Base-by-base conservation (phyloP, 768 basidiomycete species). In the Leucogyrophana mollusca region DNA sequence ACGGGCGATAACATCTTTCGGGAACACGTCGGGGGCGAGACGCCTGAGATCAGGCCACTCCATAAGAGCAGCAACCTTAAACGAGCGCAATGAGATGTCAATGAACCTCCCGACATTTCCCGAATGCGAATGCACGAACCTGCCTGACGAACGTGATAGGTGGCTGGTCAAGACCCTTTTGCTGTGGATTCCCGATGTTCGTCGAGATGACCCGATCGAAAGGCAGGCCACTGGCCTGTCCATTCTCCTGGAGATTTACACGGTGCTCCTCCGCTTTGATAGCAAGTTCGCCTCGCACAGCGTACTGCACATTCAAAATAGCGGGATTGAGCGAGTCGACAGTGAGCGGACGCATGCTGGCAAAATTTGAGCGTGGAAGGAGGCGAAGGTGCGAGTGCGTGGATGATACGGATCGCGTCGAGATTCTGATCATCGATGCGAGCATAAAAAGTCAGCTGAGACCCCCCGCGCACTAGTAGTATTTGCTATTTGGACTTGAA, bases 161-260 rank as follows among this genome's bases (percentile, higher is more conserved):
- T 4, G 85, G 80, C 63, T 99, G 95, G 67, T 97, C 85, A 43
- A 99, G 76, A 0, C 94, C 94, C 56, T 84, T 86, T 69, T 97
- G 94, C 69, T 99, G 95, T 0, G 96, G 95, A 61, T 99, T 98
- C 9, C 95, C 95, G 50, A 99, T 99, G 71, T 98, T 99, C 51
- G 92, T 91, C 22, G 83, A 87, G 65, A 96, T 95, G 67, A 98
- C 77, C 56, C 82, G 80, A 63, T 83, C 78, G 68, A 98, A 99
- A 13, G 93, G 92, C 13, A 97, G 76, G 16, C 71, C 73, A 53
- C 79, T 69, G 47, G 72, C 11, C 2, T 24, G 33, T 13, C 58
- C 61, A 18, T 71, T 69, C 46, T 75, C 67, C 66, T 82, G 79
- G 60, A 98, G 80, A 56, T 75, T 67, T 41, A 85, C 84, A 45